phyloP scores from a whole-genome alignment of 164 flowering plant species.

The Malania oleifera region DNA sequence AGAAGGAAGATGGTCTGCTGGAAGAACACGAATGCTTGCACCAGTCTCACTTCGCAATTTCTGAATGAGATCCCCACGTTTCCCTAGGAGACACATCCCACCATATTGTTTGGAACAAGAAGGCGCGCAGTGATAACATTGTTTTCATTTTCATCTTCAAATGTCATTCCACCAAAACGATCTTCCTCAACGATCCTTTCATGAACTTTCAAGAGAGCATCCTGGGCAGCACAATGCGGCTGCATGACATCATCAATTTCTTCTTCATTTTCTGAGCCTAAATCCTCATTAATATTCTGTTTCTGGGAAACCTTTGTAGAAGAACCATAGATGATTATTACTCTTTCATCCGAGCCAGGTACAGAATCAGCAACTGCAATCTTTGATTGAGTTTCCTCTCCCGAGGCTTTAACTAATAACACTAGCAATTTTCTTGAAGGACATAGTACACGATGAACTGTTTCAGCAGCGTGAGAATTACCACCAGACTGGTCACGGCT shows the following conservation, averaged over 20 bases:
- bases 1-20: conserved; percentile 56
- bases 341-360: conserved; percentile 71
- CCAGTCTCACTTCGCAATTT: conserved; percentile 61
- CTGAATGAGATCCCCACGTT: conserved; percentile 63
- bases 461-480: conserved; percentile 33
- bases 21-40: conserved; percentile 65
- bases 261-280: conserved; percentile 26
- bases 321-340: conserved; percentile 51
- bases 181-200: conserved; percentile 59
- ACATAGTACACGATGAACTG: conserved; percentile 61
- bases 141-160: conserved; percentile 35
- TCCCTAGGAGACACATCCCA: conserved; percentile 75
- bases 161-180: conserved; percentile 31
- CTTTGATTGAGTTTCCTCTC: conserved; percentile 67
- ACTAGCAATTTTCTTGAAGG: conserved; percentile 58
- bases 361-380: conserved; percentile 65
- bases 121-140: conserved; percentile 47
- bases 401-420: conserved; percentile 54
- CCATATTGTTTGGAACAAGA: conserved; percentile 62
- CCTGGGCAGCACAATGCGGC: conserved; percentile 62
- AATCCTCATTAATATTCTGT: conserved; percentile 21
- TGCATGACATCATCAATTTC: conserved; percentile 33
- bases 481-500: conserved; percentile 27
- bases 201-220: conserved; percentile 70
- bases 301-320: conserved; percentile 24